Evolutionary conservation across 2,329 filamentous ascomycete species (phyloP), one percentile per base, ranked within the genome.

Genomic region (Aspergillus thermomutatus): DNA sequence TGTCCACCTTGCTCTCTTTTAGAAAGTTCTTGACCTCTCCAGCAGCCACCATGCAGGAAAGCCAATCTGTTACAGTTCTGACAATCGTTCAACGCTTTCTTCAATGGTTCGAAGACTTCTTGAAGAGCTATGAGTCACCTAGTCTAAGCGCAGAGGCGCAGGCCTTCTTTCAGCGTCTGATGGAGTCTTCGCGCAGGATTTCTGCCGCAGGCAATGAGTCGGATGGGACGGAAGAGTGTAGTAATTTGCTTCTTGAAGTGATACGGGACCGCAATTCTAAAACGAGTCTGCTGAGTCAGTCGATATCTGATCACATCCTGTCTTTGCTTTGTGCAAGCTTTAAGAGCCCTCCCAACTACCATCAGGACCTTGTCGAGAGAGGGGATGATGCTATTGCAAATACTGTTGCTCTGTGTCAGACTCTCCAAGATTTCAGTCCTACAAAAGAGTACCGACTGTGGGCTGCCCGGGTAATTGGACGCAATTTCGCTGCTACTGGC

Each of bases 401-500:
- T 67, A 84, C 86, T 2, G 78, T 86, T 11, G 83, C 86, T 19
- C 81, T 97, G 0, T 94, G 89, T 87, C 87, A 87, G 68, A 92
- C 89, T 45, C 89, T 91, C 63, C 81, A 83, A 56, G 80, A 83
- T n/a, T 78, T 82, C 40, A 77, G 82, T 1, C 79, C 88, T 17
- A 89, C 86, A 55, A 77, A 83, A 26, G 82, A 85, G 17, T 97
- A 94, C 69, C 77, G 91, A 0, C 78, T 90, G 1, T 99, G 95
- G 95, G 89, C 90, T 47, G 92, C 90, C 3, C 84, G 88, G 60
- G 88, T 92, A 2, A 80, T 97, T 47, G 94, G 95, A 7, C 85
- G 91, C 69, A 87, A 91, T 0, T 97, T 92, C 73, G 87, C 88
- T 41, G 83, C 89, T 17, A 90, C 86, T 27, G 92, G 92, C 1